phyloP scores from a whole-genome alignment of 805 yeast species.

The Candida sonorensis region DNA sequence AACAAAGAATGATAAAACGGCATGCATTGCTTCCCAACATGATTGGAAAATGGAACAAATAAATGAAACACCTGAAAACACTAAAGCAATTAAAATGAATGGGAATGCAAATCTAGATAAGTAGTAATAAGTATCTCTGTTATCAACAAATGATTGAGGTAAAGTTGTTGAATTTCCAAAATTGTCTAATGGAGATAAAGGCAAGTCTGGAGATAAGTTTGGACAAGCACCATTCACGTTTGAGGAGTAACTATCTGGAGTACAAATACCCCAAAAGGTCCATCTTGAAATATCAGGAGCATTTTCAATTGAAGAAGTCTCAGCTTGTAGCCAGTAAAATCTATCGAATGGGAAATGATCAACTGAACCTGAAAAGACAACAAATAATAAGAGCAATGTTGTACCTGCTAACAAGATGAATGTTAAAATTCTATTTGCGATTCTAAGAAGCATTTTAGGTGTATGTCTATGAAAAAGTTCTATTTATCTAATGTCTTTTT shows the following conservation, averaged over 20 bases:
- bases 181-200: conserved; percentile 71
- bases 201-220: conserved; percentile 55
- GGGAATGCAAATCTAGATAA: conserved; percentile 62
- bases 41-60: conserved; percentile 47
- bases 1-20: conserved; percentile 46
- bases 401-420: conserved; percentile 39
- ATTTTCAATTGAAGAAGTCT: conserved; percentile 50
- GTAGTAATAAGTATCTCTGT: conserved; percentile 55
- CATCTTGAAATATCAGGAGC: conserved; percentile 48
- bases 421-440: conserved; percentile 17
- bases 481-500: too few relatives aligned
- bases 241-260: conserved; percentile 23
- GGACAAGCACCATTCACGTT: conserved; percentile 29
- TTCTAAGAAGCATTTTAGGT: conserved; percentile 10
- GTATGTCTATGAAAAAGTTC: too few relatives aligned
- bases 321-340: conserved; percentile 68
- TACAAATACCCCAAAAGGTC: conserved; percentile 81
- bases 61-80: conserved; percentile 58
- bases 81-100: conserved; percentile 50
- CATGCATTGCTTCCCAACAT: conserved; percentile 49
- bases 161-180: conserved; percentile 47
- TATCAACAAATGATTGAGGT: conserved; percentile 45
- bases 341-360: conserved; percentile 50
- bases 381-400: conserved; percentile 45
- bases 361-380: conserved; percentile 59